phyloP scores from a whole-genome alignment of 2,329 filamentous ascomycete species.

The Rugonectria rugulosa region DNA sequence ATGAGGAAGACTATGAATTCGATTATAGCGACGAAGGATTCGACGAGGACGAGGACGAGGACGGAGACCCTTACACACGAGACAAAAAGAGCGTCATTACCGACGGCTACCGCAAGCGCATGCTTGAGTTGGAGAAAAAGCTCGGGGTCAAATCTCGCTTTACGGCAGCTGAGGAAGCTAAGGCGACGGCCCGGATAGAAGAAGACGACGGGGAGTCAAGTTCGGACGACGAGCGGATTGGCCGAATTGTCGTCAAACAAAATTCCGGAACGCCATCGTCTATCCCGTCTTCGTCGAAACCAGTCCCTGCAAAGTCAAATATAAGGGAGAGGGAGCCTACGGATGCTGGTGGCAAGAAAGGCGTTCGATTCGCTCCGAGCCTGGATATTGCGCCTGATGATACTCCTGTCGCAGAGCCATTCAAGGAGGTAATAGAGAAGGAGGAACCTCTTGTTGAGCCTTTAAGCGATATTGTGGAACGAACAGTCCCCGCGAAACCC shows the following conservation, averaged over 20 bases:
- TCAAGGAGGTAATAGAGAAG: conserved; percentile 21
- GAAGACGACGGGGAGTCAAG: conserved; percentile 45
- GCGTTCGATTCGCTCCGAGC: conserved; percentile 79
- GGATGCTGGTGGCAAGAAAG: conserved; percentile 61
- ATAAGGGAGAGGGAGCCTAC: conserved; percentile 41
- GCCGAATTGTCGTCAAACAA: conserved; percentile 60
- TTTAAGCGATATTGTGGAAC: conserved; percentile 62
- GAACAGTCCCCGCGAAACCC: conserved; percentile 41
- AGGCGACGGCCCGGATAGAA: conserved; percentile 15
- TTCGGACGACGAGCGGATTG: conserved; percentile 58
- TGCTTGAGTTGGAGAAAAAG: conserved; percentile 84
- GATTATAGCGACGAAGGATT: conserved; percentile 62
- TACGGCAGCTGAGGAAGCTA: conserved; percentile 59
- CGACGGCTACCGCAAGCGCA: conserved; percentile 79
- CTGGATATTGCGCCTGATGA: conserved; percentile 71
- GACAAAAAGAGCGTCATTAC: conserved; percentile 72
- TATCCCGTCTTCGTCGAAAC: conserved; percentile 22
- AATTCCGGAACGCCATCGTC: conserved; percentile 29
- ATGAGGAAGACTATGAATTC: conserved; percentile 64
- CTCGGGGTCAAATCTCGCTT: conserved; percentile 66
- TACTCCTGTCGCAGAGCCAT: conserved; percentile 27
- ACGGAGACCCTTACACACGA: conserved; percentile 72
- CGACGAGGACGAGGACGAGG: conserved; percentile 60
- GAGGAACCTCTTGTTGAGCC: conserved; percentile 52
- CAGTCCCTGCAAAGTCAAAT: conserved; percentile 43